Percentiles rank a stretch among this genome's conserved stretches.
Conservation (phyloP, 2,329 filamentous ascomycete species). For the Harringtonia lauricola region DNA sequence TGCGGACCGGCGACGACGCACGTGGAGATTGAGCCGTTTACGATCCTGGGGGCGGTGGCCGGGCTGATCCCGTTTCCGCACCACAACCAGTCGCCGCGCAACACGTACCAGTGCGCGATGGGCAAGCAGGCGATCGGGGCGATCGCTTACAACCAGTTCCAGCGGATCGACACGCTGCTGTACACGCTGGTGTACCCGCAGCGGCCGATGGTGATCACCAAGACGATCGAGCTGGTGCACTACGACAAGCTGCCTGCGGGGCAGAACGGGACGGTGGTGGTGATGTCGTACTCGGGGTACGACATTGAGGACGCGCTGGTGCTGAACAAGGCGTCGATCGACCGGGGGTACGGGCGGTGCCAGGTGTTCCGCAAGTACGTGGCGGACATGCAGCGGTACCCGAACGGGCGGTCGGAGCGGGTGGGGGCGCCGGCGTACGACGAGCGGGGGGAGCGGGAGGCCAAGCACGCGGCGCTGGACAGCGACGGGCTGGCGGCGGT, state of each 20-base stretch:
- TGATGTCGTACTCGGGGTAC: conserved; percentile 99
- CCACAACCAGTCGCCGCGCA: conserved; percentile 96
- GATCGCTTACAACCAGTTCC: conserved; percentile 96
- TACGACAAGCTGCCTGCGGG: conserved; percentile 96
- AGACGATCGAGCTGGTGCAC: conserved; percentile 91
- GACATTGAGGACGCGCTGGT: conserved; percentile 98
- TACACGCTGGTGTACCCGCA: conserved; percentile 98
- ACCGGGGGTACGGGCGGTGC: conserved; percentile 90
- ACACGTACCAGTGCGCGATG: conserved; percentile 99
- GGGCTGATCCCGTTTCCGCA: conserved; percentile 96
- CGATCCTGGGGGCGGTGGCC: conserved; percentile 87
- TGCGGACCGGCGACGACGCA: conserved; percentile 81
- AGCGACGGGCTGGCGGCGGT: conserved; percentile 83
- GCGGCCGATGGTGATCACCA: conserved; percentile 92
- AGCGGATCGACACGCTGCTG: conserved; percentile 88
- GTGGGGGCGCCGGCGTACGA: conserved; percentile 53
- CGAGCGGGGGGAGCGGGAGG: conserved; percentile 49
- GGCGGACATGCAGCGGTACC: conserved; percentile 77
- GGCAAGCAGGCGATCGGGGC: conserved; percentile 99
- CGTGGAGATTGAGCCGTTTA: conserved; percentile 96
- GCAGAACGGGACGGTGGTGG: conserved; percentile 92
- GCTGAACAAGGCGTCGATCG: conserved; percentile 89
- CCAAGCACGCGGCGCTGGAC: conserved; percentile 65
- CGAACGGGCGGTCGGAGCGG: conserved; percentile 64
- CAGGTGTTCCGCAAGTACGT: conserved; percentile 97